These are phyloP conservation scores for Pholiota microspora DNA, from an alignment of 768 basidiomycete genomes.

Conservation along the genomic window DNA sequence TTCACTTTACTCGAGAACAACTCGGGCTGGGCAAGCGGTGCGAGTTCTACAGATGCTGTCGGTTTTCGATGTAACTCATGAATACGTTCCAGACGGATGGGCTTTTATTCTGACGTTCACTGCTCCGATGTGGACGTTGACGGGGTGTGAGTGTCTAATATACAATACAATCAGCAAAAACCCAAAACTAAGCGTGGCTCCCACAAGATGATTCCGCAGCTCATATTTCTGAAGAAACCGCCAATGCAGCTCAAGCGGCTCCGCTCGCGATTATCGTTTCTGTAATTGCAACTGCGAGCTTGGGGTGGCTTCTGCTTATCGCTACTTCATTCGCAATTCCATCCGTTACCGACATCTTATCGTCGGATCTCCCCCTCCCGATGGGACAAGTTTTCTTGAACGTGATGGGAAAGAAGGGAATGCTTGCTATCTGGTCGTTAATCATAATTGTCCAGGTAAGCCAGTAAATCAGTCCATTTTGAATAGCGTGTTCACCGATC, in stretches of 20 bases:
- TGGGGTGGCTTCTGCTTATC: constrained; percentile 69
- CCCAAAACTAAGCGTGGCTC: not conserved
- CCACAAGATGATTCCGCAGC: constrained; percentile 69
- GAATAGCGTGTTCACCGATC: not conserved
- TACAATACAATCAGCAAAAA: not conserved
- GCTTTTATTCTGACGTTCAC: constrained; percentile 73
- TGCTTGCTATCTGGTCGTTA: constrained; percentile 70
- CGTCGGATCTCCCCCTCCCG: constrained; percentile 52
- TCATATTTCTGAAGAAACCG: constrained; percentile 71
- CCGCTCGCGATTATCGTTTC: constrained; percentile 69
- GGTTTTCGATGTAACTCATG: no score
- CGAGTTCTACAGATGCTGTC: no score
- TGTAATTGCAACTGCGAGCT: constrained; percentile 53
- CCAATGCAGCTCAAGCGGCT: constrained; percentile 60
- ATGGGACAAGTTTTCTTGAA: constrained; percentile 74
- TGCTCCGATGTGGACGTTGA: constrained; percentile 77
- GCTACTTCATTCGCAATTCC: constrained; percentile 63
- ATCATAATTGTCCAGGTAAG: constrained; percentile 57
- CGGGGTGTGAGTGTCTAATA: constrained; percentile 52
- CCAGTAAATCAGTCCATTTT: not conserved
- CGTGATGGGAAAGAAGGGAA: constrained; percentile 63
- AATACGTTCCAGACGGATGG: constrained; percentile 62
- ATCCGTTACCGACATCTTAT: constrained; percentile 50
- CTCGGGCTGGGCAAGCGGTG: constrained; percentile 65
- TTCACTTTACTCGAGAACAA: constrained; percentile 72